Evolutionary conservation across 345 rosid genomes (phyloP).

Genomic region (Citrus maxima): DNA sequence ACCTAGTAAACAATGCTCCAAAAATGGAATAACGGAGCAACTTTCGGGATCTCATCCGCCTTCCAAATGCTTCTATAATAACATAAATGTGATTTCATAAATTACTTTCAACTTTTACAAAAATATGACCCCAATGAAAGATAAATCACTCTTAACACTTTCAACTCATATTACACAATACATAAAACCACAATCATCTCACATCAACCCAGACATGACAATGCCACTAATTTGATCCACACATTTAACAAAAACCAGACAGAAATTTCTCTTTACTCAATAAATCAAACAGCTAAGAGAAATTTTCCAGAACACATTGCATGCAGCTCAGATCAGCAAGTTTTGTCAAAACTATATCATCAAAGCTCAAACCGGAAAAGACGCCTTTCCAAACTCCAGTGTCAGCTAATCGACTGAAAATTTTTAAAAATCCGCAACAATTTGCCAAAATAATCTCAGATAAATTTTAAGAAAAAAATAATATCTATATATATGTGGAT

Average conservation of each 20-base stretch:
- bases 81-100: background rate
- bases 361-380: background rate
- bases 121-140: background rate
- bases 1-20: background rate
- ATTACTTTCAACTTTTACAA: background rate
- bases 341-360: background rate
- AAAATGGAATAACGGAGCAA: background rate
- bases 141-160: background rate
- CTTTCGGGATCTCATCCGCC: background rate
- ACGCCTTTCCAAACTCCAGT: background rate
- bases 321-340: conserved; percentile 4
- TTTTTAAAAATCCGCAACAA: background rate
- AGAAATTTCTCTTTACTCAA: background rate
- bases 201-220: background rate
- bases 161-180: background rate
- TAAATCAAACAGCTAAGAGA: background rate
- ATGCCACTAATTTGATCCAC: background rate
- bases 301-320: conserved; percentile 5
- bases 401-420: background rate
- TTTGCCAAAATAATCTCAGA: background rate
- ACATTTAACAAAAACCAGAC: background rate
- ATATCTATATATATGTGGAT: background rate
- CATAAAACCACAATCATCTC: background rate
- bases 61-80: background rate
- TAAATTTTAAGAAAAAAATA: background rate